Evolutionary conservation across 2,329 filamentous ascomycete species (phyloP), one percentile per base, ranked within the genome.

Genomic region (Penicillium hesseltinei): DNA sequence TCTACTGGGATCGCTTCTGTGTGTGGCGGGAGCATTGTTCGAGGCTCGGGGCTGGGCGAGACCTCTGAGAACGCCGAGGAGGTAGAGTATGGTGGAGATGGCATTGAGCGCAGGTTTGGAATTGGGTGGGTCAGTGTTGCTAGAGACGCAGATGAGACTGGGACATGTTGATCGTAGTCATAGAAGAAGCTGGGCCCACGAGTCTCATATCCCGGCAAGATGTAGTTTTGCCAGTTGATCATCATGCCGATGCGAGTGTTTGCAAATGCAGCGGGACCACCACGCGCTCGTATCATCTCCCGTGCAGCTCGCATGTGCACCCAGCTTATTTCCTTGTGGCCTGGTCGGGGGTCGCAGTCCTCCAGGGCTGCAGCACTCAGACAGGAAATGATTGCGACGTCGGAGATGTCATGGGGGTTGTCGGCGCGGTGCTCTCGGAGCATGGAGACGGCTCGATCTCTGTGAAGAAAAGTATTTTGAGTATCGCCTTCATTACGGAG

Each of bases 191-290:
- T 72, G 1, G 67, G 64, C 6, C 67, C 68, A 13, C 70, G 63
- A 1, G 68, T 69, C 53, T 75, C 71, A 59, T 75, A 77, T 1
- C 75, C 74, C 0, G 73, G 71, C 42, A 76, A 66, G 33, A 75
- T 74, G 57, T 77, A 76, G 59, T 77, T 74, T 56, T 73, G 72
- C 75, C 74, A 77, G 51, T 77, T 75, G 43, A 76, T 75, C 47
- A 77, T 58, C 71, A 74, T 76, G 4, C 70, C 73, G 42, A 76
- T 59, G 21, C 68, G 73, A 35, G 73, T 75, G 39, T 74, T 67
- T 33, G 68, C 62, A 51, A 77, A 74, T 9, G 69, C 72, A 15
- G 62, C 59, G 5, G 74, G 72, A 2, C 75, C 75, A 8, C 74
- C 74, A 31, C 75, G 69, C 8, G 67, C 64, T 35, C 70, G 67